A percentile compares a stretch with the other conserved stretches of the same genome.
Evolutionary conservation across 495 filamentous ascomycete genomes (phyloP).

Genomic region (Amphirosellinia nigrospora): DNA sequence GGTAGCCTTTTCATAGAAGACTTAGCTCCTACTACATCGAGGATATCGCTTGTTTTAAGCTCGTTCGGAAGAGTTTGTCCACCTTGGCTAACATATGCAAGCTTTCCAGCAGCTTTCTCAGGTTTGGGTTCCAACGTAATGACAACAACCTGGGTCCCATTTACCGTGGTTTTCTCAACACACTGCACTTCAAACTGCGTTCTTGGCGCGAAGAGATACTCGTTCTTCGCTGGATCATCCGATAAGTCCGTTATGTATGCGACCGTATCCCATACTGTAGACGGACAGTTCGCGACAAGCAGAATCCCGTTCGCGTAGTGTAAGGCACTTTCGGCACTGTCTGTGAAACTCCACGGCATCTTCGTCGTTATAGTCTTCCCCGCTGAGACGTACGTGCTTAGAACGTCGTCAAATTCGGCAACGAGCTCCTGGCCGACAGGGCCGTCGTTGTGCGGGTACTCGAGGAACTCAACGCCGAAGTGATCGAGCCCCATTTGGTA

Average conservation of each 20-base stretch:
- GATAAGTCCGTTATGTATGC: background rate
- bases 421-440: background rate
- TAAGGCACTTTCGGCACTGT: background rate
- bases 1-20: background rate
- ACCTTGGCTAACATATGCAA: background rate
- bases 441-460: background rate
- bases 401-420: background rate
- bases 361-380: slow-evolving; percentile 9
- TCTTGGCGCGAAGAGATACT: background rate
- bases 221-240: background rate
- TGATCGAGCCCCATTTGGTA: background rate
- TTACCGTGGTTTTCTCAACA: background rate
- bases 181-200: slow-evolving; percentile 1
- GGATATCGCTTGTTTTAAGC: background rate
- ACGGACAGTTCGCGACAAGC: background rate
- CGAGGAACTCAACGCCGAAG: slow-evolving; percentile 11
- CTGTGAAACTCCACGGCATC: background rate
- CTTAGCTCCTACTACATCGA: background rate
- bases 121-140: background rate
- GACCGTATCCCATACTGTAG: background rate
- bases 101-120: background rate
- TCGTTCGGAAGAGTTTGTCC: background rate
- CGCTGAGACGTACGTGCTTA: background rate
- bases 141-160: background rate
- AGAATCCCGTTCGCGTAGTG: background rate